These are phyloP conservation scores for Ganoderma lucidum DNA, from an alignment of 1,284 basidiomycete genomes.

Conservation along the genomic window DNA sequence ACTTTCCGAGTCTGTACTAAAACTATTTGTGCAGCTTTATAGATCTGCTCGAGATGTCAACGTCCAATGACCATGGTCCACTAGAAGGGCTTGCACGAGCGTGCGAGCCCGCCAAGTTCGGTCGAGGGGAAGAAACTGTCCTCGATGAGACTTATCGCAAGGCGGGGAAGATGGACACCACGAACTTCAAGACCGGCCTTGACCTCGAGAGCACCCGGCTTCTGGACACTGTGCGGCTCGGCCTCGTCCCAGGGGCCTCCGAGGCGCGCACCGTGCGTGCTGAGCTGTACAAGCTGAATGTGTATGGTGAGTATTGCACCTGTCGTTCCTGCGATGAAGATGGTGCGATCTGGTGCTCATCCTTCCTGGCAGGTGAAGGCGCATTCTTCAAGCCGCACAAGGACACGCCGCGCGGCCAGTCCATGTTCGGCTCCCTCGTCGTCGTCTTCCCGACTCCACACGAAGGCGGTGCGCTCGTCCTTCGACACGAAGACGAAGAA, in stretches of 20 bases:
- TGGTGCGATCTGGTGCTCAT: not conserved
- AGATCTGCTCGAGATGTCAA: not conserved
- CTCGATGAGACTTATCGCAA: slow-evolving; percentile 38
- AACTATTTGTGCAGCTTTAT: not conserved
- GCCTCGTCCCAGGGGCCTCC: slow-evolving; percentile 33
- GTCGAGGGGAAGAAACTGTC: slow-evolving; percentile 31
- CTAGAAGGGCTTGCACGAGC: slow-evolving; percentile 24
- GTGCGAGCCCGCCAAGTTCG: slow-evolving; percentile 36
- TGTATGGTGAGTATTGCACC: slow-evolving; percentile 41
- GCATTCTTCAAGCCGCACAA: slow-evolving; percentile 50
- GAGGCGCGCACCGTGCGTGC: slow-evolving; percentile 29
- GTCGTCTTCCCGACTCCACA: slow-evolving; percentile 51
- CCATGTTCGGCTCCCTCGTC: slow-evolving; percentile 56
- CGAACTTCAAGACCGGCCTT: slow-evolving; percentile 38
- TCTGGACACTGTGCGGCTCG: slow-evolving; percentile 31
- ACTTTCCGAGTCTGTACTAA: not conserved
- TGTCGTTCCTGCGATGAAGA: too few relatives aligned
- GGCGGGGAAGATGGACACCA: slow-evolving; percentile 38
- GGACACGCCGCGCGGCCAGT: slow-evolving; percentile 46
- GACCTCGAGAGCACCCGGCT: slow-evolving; percentile 36
- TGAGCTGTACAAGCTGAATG: slow-evolving; percentile 46
- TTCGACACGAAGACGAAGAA: slow-evolving; percentile 43
- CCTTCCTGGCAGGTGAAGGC: slow-evolving; percentile 38
- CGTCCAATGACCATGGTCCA: not conserved
- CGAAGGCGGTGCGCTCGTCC: slow-evolving; percentile 47